Percentiles rank a stretch among this genome's conserved stretches.
phyloP scores from a whole-genome alignment of 140 eudicot species.

The Anethum foeniculum region DNA sequence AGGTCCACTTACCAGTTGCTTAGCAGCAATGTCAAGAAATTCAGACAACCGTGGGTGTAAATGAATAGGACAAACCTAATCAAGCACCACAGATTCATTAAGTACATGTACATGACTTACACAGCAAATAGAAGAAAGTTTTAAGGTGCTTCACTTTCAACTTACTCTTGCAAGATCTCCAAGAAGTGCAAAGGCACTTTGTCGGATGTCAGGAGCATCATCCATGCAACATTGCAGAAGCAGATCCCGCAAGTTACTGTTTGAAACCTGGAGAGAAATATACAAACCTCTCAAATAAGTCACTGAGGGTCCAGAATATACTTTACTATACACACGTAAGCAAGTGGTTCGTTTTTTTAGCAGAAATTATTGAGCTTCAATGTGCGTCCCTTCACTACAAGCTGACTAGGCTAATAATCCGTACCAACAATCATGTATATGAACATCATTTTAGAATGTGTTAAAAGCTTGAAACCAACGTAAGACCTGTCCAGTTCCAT shows the following conservation, averaged over 20 bases:
- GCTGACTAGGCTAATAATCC: background rate
- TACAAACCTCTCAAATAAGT: background rate
- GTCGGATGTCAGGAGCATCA: constrained; percentile 75
- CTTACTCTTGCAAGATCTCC: constrained; percentile 98
- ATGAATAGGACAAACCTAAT: constrained; percentile 86
- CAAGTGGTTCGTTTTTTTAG: background rate
- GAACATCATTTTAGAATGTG: background rate
- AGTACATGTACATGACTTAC: background rate
- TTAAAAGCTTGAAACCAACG: background rate
- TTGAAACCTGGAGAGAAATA: constrained; percentile 48
- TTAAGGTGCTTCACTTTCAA: constrained; percentile 17
- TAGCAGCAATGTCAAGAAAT: constrained; percentile 74
- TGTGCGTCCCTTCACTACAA: background rate
- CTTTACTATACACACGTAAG: background rate
- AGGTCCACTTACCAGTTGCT: constrained; percentile 61
- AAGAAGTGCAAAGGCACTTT: constrained; percentile 95
- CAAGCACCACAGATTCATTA: constrained; percentile 3
- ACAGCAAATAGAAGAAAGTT: background rate
- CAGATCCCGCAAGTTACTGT: constrained; percentile 81
- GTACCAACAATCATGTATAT: background rate
- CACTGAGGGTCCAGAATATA: background rate
- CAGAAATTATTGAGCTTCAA: background rate
- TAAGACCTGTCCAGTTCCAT: background rate
- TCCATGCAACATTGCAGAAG: constrained; percentile 94
- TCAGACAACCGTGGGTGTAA: constrained; percentile 68